Base-by-base conservation (phyloP, 2,329 filamentous ascomycete genomes). In the Graphilbum ipis-grandicollis region DNA sequence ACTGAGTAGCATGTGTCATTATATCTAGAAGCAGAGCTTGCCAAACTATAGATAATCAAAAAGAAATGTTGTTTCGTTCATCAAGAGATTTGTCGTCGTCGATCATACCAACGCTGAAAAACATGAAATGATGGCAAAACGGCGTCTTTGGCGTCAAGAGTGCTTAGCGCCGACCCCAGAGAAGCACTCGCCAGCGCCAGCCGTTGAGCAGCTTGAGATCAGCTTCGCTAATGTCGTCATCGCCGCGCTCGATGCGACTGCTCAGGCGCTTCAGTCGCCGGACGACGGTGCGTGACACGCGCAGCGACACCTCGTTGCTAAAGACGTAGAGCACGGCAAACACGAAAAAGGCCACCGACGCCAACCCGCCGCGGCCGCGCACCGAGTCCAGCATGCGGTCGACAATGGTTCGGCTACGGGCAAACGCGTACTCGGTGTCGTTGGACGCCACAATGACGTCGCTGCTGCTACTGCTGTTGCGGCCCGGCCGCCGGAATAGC, bases 241-340 rank as follows among this genome's bases (percentile, higher is more conserved):
- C 56, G 5, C 63, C 64, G 1, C 55, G 48, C 48, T 71, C 63
- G 14, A 72, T 54, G 46, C 63, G 61, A 19, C 53, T 48, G 21
- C 54, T 52, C 8, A 73, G 56, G 33, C 56, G 57, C 52, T 60
- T 65, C 34, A 72, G 47, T 21, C 67, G 54, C 49, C 62, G 65
- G 22, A 58, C 56, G 15, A 69, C 51, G 4, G 67, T 71, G 46
- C 57, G 58, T 10, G 65, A 66, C 4, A 71, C 66, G 5, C 67
- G 60, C 33, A 73, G 48, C 36, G 64, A 58, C 17, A 74, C 68
- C 49, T 74, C 69, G 47, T 68, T 71, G 46, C 64, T 61, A 43
- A 74, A 74, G 12, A 73, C 60, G 48, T 69, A 72, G 29, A 73
- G 52, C 17, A 70, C 63, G 3, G 66, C 63, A 43, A 72, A 65